Evolutionary conservation across 257 asterid species (phyloP).

Genomic region (Solanum chiquidenum): DNA sequence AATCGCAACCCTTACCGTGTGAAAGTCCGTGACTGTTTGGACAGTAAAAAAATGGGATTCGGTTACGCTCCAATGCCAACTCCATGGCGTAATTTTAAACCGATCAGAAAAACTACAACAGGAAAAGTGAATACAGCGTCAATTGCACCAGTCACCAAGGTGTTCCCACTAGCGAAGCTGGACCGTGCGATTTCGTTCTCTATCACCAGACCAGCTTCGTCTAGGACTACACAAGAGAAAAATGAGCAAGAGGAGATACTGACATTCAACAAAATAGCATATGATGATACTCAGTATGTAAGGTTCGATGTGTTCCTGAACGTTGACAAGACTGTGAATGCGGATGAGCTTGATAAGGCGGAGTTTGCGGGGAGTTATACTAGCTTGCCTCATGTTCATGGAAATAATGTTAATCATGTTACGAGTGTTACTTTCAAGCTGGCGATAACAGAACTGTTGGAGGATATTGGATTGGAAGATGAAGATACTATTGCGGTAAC

Average conservation of each 20-base stretch:
- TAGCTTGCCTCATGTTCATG: constrained; percentile 31
- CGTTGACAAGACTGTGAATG: constrained; percentile 29
- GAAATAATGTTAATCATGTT: background rate
- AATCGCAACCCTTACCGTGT: constrained; percentile 32
- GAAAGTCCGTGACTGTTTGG: constrained; percentile 20
- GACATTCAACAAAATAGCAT: constrained; percentile 2
- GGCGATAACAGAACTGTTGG: background rate
- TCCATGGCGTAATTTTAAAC: constrained; percentile 38
- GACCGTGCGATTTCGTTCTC: constrained; percentile 10
- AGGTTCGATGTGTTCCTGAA: constrained; percentile 46
- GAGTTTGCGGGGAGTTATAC: constrained; percentile 42
- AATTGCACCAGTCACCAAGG: background rate
- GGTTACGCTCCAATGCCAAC: constrained; percentile 16
- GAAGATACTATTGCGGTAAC: background rate
- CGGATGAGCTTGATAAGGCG: constrained; percentile 22
- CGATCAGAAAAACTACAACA: constrained; percentile 5
- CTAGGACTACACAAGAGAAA: constrained; percentile 5
- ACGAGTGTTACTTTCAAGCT: background rate
- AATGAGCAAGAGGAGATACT: constrained; percentile 29
- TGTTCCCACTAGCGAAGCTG: constrained; percentile 25
- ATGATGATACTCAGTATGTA: constrained; percentile 15
- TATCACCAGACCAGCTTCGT: constrained; percentile 9
- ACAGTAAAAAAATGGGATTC: constrained; percentile 25
- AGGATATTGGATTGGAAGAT: background rate
- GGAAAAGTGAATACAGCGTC: background rate